Conservation (phyloP, 2,329 filamentous ascomycete genomes). For the Colletotrichum theobromicola region DNA sequence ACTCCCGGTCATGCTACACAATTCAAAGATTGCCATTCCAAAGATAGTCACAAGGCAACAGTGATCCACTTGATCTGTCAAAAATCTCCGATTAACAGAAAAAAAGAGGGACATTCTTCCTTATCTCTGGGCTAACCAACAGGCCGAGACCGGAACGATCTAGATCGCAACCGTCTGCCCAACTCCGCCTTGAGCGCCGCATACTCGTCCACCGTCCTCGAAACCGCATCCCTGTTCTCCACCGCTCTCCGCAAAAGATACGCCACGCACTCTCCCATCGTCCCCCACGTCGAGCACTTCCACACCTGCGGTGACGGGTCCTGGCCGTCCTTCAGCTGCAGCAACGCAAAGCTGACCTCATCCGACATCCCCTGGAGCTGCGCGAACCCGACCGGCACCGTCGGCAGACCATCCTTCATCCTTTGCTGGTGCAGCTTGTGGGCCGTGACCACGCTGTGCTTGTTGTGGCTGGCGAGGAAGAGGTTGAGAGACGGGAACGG, state of each 20-base stretch:
- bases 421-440: slow-evolving; percentile 63
- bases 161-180: slow-evolving; percentile 32
- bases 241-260: slow-evolving; percentile 30
- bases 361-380: slow-evolving; percentile 77
- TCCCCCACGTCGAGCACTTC: slow-evolving; percentile 34
- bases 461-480: slow-evolving; percentile 87
- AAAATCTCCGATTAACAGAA: slow-evolving; percentile 1
- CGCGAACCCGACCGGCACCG: slow-evolving; percentile 43
- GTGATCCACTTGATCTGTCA: background rate
- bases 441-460: slow-evolving; percentile 50
- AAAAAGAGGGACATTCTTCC: background rate
- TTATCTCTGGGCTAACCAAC: background rate
- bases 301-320: slow-evolving; percentile 22
- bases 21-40: background rate
- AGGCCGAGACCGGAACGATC: background rate
- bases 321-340: slow-evolving; percentile 24
- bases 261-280: slow-evolving; percentile 29
- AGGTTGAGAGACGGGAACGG: slow-evolving; percentile 64
- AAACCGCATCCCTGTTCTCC: slow-evolving; percentile 37
- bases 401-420: slow-evolving; percentile 47
- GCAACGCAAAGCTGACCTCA: slow-evolving; percentile 76
- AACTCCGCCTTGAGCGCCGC: slow-evolving; percentile 32
- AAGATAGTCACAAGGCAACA: background rate
- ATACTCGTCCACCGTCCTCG: slow-evolving; percentile 34
- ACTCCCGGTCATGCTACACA: background rate